Evolutionary conservation across 768 basidiomycete genomes (phyloP), one percentile per base, ranked within the genome.

Genomic region (Clitopilus passeckerianus): DNA sequence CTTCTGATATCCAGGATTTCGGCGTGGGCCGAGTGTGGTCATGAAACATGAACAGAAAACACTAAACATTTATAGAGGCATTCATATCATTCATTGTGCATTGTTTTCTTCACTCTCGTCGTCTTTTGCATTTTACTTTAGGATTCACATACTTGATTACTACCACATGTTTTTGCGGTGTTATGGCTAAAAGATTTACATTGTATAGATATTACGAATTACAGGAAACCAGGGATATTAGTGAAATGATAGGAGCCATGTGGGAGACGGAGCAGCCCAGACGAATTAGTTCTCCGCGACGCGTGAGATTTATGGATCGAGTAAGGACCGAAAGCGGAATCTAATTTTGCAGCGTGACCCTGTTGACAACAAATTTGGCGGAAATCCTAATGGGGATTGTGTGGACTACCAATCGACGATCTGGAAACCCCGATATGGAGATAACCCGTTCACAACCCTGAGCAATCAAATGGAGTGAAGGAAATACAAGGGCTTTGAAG

Each of bases 301-400:
- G 66, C 64, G 66, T 61, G 64, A 59, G 58, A 52, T 35, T 53
- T 61, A 53, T 61, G 59, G 62, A 62, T 62, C 59, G 64, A 63
- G 62, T 61, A 60, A 59, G 59, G 59, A 63, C 67, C 63, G 63
- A 58, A 66, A 67, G 69, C 67, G 66, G 67, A 70, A 63, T 59
- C 66, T 60, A 61, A 63, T 64, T 61, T 57, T 60, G 56, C 59
- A 60, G 61, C 46, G 53, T 64, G 67, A 67, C 67, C 68, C 68
- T 70, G 65, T 60, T 53, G 59, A 61, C 64, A 66, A 68, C 64
- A 64, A 65, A 65, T 65, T 67, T 65, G 70, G 66, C 68, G 66
- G 67, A 63, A 59, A 33, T 7, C 65, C 63, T 23, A 58, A 70
- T 63, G 64, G 65, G 63, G 64, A 59, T 64, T 56, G 63, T 58